Evolutionary conservation across 306 rosid species (phyloP), one percentile per base, ranked within the genome.

Genomic region (Vachellia collinsii): DNA sequence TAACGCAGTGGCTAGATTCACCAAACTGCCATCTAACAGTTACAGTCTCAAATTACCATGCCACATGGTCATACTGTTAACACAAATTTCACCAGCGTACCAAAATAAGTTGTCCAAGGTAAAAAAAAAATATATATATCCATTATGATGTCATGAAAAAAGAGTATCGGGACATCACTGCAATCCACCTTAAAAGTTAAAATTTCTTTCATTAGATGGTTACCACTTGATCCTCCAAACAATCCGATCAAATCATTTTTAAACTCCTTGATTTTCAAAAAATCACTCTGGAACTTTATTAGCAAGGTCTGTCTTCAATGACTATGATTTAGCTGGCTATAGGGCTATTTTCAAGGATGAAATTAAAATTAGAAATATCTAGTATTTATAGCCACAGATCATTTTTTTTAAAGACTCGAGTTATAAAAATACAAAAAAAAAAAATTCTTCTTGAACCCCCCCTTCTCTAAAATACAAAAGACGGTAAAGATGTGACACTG

Each of bases 21-120:
- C 42, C n/a, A 4, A 63, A 81, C 72, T 46, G 47, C 62, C 43
- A 58, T 37, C 46, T 16, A 74, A 29, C 75, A 74, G 53, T 58
- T 19, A 17, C 6, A 7, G 44, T 70, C 25, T 56, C 70, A 4
- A n/a, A 11, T 58, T 43, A 23, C 16, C 41, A 46, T 5, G 7
- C 34, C 47, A 20, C 69, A 48, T 20, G 39, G 29, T 29, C 72
- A 64, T 20, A 34, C 12, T 48, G 73, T 44, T 51, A 46, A 47
- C 29, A 38, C 4, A 14, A 11, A 38, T 62, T 80, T 19, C 41
- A 63, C 17, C 19, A 73, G 75, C 59, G 61, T 29, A 39, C 48
- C 66, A 43, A 66, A 50, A 50, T 47, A 42, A 46, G 37, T 72
- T 66, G 48, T 58, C 72, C 34, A 23, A 38, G 19, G 22, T 67